Conservation (phyloP, 345 rosid genomes). For the Anacardium occidentale region DNA sequence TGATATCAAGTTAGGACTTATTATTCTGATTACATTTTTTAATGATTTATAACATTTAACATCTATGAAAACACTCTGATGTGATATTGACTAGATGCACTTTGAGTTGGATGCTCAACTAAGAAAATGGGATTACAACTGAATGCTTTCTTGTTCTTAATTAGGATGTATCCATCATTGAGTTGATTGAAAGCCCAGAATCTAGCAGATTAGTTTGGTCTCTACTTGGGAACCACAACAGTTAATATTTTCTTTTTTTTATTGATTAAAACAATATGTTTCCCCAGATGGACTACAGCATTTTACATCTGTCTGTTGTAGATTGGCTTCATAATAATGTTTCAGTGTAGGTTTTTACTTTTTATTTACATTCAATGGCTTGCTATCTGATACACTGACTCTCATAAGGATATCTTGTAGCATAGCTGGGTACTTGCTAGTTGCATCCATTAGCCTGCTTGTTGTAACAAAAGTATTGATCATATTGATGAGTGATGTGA, state of each 20-base stretch:
- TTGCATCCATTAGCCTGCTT: background rate
- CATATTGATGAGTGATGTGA: background rate
- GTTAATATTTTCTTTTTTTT: background rate
- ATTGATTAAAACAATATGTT: background rate
- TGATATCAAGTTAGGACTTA: background rate
- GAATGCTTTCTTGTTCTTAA: conserved; percentile 9
- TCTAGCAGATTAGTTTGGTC: background rate
- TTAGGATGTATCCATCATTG: conserved; percentile 1
- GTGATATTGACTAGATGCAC: background rate
- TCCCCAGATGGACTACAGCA: background rate
- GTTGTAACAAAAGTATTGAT: background rate
- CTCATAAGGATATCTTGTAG: background rate
- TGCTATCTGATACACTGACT: background rate
- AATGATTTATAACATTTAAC: no score
- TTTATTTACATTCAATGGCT: background rate
- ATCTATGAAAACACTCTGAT: no score
- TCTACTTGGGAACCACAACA: conserved; percentile 1
- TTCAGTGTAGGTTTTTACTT: background rate
- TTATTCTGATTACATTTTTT: background rate
- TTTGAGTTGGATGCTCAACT: background rate
- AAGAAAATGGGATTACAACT: background rate
- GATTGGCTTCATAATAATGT: background rate
- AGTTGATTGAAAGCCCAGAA: conserved; percentile 1
- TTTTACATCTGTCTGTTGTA: background rate
- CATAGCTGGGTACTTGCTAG: background rate